phyloP scores from a whole-genome alignment of 306 rosid genomes.

The Malus sieversii region DNA sequence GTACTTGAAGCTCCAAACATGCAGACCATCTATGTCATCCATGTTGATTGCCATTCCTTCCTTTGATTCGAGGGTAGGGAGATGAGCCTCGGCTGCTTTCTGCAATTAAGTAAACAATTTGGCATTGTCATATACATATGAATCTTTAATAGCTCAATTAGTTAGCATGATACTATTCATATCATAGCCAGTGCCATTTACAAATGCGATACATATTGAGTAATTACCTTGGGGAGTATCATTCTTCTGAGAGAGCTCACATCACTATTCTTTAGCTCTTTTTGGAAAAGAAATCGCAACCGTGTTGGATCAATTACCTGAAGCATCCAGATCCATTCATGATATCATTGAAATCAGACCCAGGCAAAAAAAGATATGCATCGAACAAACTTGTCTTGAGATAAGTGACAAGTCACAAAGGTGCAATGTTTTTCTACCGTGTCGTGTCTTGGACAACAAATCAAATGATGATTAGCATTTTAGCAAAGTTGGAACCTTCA shows the following conservation, averaged over 20 bases:
- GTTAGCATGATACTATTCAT: neutral
- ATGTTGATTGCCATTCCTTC: conserved; percentile 72
- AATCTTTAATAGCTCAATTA: neutral
- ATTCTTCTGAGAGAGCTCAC: conserved; percentile 87
- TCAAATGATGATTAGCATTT: neutral
- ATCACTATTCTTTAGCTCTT: conserved; percentile 89
- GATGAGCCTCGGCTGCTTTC: conserved; percentile 89
- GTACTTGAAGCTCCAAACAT: conserved; percentile 90
- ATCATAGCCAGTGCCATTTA: neutral
- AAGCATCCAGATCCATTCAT: neutral
- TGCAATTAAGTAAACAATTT: conserved; percentile 11
- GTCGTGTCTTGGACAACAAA: neutral
- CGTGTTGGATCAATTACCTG: conserved; percentile 56
- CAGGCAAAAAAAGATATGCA: too few relatives aligned
- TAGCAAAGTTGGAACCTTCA: neutral
- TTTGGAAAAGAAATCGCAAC: conserved; percentile 75
- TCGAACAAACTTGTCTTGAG: neutral
- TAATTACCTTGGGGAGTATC: conserved; percentile 80
- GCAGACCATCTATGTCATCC: conserved; percentile 87
- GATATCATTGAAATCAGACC: neutral
- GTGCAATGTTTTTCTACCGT: neutral
- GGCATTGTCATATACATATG: neutral
- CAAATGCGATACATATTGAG: neutral
- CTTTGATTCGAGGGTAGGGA: conserved; percentile 75
- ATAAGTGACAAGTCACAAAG: neutral